Percentiles rank a stretch among this genome's conserved stretches.
phyloP scores from a whole-genome alignment of 148 eudicot genomes.

The Rhododendron ferrugineum region DNA sequence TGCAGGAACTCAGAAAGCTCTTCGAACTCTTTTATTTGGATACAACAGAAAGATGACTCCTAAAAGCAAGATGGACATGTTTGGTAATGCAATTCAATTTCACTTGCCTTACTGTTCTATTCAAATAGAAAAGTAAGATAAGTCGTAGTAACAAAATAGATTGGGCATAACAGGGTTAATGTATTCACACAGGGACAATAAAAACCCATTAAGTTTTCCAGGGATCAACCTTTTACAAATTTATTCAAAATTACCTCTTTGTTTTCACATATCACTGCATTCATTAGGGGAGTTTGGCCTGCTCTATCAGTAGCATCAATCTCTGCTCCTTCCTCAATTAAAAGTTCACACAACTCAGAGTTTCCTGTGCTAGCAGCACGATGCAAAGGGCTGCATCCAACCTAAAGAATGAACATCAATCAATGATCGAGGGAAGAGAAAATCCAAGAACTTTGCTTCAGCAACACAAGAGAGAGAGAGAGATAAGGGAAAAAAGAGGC shows the following conservation, averaged over 20 bases:
- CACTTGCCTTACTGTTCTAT: not conserved
- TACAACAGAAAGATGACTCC: not conserved
- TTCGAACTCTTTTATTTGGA: not conserved
- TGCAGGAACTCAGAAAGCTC: not conserved
- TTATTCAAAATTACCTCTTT: slow-evolving; percentile 49
- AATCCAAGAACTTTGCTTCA: not conserved
- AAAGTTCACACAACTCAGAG: slow-evolving; percentile 64
- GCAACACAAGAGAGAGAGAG: not conserved
- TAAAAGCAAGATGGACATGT: not conserved
- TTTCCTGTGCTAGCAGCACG: slow-evolving; percentile 97
- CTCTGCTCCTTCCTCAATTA: slow-evolving; percentile 97
- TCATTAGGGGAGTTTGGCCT: slow-evolving; percentile 88
- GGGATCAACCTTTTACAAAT: not conserved
- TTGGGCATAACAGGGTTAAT: not conserved
- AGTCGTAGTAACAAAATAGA: not conserved
- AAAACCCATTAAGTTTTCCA: not conserved
- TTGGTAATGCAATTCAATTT: not conserved
- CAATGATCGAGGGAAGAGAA: not conserved
- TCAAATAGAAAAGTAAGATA: not conserved
- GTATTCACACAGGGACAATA: not conserved
- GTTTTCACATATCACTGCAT: slow-evolving; percentile 72
- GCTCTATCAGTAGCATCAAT: slow-evolving; percentile 74
- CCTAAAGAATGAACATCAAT: slow-evolving; percentile 35
- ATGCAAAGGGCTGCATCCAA: slow-evolving; percentile 97
- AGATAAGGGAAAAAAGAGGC: not conserved